Evolutionary conservation across 2,329 filamentous ascomycete genomes (phyloP), one percentile per base, ranked within the genome.

Genomic region (Nemania sp.): DNA sequence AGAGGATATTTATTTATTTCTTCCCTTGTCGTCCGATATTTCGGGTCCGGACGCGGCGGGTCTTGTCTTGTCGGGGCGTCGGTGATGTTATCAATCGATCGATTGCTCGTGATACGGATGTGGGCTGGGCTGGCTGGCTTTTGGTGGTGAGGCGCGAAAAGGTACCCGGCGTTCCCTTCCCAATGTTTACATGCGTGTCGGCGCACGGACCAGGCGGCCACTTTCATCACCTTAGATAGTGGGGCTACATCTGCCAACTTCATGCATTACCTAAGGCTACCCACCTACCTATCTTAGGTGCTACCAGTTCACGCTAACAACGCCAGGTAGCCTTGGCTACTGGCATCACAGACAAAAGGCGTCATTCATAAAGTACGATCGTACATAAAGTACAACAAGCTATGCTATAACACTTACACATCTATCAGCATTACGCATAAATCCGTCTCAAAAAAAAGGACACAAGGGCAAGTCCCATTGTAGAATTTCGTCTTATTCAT

Each of bases 171-270:
- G 38, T 51, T 66, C 64, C 67, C 71, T 71, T 67, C 69, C 71
- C 72, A 75, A 74, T 77, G 75, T 77, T 76, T 76, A 77, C 75
- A 76, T 74, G 73, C 68, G 71, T 70, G 67, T 70, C 67, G 32
- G 68, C 59, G 73, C 74, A 76, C 74, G 55, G 73, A 71, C 73
- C 74, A 74, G 22, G 0, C 49, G 49, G 27, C 66, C 67, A 38
- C 13, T 63, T 57, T 35, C 41, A 20, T 32, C 18, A 43, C 61
- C 62, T 51, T 45, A 2, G 45, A 24, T 47, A 41, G 67, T 67
- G 67, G 67, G 64, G 67, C 67, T 49, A 18, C 20, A 22, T 51
- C 20, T 24, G 47, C 15, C 45, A n/a, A 49, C 45, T 49, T n/a
- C 45, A 49, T 49, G 15, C 41, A n/a, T n/a, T n/a, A n/a, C n/a